Evolutionary conservation across 1,284 basidiomycete genomes (phyloP).

Genomic region (Trichosporon sp.): DNA sequence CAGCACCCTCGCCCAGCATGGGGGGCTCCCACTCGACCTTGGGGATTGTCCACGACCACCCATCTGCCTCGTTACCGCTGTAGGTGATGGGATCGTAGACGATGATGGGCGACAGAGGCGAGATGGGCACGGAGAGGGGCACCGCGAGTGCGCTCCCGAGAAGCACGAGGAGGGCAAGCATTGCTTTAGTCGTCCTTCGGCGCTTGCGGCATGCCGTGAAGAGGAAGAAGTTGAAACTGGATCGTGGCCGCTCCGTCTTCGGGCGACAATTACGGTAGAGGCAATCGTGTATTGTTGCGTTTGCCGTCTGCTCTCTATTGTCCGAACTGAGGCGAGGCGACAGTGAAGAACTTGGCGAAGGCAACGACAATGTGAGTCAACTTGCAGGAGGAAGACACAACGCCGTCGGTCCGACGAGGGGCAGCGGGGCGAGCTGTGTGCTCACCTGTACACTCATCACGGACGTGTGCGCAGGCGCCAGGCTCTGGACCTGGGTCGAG

Average conservation of each 20-base stretch:
- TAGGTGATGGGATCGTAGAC: not conserved
- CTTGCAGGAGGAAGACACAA: too few species aligned
- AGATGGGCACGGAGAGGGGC: not conserved
- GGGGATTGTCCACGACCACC: not conserved
- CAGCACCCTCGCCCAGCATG: not conserved
- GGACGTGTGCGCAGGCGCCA: too few species aligned
- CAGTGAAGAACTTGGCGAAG: too few species aligned
- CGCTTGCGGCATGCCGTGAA: not conserved
- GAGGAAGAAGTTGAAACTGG: not conserved
- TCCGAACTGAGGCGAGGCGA: not conserved
- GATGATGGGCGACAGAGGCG: slow-evolving; percentile 3
- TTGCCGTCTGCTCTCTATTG: not conserved
- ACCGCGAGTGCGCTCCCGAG: not conserved
- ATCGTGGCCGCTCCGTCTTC: not conserved
- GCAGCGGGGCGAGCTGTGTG: too few species aligned
- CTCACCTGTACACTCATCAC: too few species aligned
- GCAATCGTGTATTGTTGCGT: not conserved
- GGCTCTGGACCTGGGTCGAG: too few species aligned
- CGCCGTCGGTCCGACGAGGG: too few species aligned
- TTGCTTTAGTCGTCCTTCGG: not conserved
- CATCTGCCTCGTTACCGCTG: not conserved
- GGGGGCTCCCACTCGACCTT: not conserved
- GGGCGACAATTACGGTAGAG: not conserved
- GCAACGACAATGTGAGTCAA: too few species aligned
- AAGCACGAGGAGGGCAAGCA: not conserved